Conservation (phyloP, 768 basidiomycete species). For the Cubamyces sp. region DNA sequence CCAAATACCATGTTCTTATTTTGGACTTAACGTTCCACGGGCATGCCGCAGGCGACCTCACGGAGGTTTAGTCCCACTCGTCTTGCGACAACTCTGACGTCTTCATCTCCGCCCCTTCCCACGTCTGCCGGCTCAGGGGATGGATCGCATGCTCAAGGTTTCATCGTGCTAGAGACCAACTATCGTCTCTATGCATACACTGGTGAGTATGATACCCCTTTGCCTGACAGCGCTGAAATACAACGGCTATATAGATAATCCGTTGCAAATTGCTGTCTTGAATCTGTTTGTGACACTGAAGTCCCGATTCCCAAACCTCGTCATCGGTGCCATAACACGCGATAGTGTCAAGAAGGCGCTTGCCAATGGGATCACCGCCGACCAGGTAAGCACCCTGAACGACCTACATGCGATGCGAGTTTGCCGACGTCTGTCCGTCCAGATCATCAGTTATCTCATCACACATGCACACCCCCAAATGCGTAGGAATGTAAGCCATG, state of each 20-base stretch:
- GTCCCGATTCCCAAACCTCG: conserved; percentile 94
- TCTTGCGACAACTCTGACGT: conserved; percentile 91
- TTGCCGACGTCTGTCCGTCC: conserved; percentile 10
- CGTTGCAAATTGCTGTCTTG: conserved; percentile 93
- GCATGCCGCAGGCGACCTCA: conserved; percentile 56
- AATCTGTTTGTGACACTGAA: conserved; percentile 92
- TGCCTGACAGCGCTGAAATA: conserved; percentile 1
- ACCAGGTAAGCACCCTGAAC: conserved; percentile 66
- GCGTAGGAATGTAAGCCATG: conserved; percentile 83
- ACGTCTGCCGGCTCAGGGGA: conserved; percentile 57
- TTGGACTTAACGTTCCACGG: conserved; percentile 14
- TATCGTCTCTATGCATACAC: conserved; percentile 99
- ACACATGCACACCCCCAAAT: conserved; percentile 98
- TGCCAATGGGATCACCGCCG: conserved; percentile 92
- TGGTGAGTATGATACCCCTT: conserved; percentile 47
- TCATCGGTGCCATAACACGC: conserved; percentile 93
- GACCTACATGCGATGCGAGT: conserved; percentile 5
- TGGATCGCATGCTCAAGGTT: conserved; percentile 74
- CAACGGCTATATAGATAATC: conserved; percentile 67
- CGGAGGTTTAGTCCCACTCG: conserved; percentile 93
- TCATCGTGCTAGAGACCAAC: conserved; percentile 97
- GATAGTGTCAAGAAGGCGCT: conserved; percentile 96
- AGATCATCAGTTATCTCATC: conserved; percentile 96
- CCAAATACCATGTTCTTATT: not conserved
- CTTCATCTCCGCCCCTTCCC: conserved; percentile 81